Evolutionary conservation across 2,329 filamentous ascomycete genomes (phyloP).

Genomic region (Sporothrix protearum): DNA sequence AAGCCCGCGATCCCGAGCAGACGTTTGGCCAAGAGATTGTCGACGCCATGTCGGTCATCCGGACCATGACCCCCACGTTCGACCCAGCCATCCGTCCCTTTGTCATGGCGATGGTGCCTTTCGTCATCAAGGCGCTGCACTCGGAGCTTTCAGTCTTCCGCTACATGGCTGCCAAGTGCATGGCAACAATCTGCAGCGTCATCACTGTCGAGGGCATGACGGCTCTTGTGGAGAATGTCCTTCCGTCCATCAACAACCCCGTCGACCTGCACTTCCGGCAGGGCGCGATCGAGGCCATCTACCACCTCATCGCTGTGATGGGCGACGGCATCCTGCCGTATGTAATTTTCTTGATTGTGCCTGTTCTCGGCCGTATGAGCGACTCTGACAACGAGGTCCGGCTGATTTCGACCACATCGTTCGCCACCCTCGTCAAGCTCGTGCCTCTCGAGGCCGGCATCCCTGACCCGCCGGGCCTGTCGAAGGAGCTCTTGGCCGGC

Average conservation of each 20-base stretch:
- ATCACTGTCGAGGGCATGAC: slow-evolving; percentile 96
- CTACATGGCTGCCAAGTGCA: slow-evolving; percentile 94
- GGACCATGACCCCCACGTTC: slow-evolving; percentile 89
- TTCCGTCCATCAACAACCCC: slow-evolving; percentile 88
- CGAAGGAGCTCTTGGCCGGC: slow-evolving; percentile 80
- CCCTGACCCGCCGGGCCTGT: slow-evolving; percentile 89
- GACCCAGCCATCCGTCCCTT: slow-evolving; percentile 71
- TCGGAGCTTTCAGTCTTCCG: slow-evolving; percentile 87
- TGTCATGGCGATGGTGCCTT: slow-evolving; percentile 76
- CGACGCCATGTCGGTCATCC: slow-evolving; percentile 87
- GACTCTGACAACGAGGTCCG: slow-evolving; percentile 96
- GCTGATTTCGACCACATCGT: slow-evolving; percentile 91
- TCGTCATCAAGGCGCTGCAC: slow-evolving; percentile 82
- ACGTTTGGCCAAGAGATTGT: slow-evolving; percentile 86
- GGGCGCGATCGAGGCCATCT: slow-evolving; percentile 90
- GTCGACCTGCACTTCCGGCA: slow-evolving; percentile 85
- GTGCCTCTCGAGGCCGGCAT: slow-evolving; percentile 97
- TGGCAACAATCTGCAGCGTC: slow-evolving; percentile 95
- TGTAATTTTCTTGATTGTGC: slow-evolving; percentile 97
- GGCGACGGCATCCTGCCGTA: slow-evolving; percentile 93
- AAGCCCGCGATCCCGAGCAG: slow-evolving; percentile 69
- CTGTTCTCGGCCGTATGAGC: slow-evolving; percentile 95
- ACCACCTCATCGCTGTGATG: slow-evolving; percentile 97
- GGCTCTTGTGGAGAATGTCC: slow-evolving; percentile 84
- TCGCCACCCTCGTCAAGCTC: slow-evolving; percentile 93